A percentile compares a stretch with the other conserved stretches of the same genome.
Evolutionary conservation across 1,139 yeast species (phyloP).

Genomic region (Saccharomyces pastorianus): DNA sequence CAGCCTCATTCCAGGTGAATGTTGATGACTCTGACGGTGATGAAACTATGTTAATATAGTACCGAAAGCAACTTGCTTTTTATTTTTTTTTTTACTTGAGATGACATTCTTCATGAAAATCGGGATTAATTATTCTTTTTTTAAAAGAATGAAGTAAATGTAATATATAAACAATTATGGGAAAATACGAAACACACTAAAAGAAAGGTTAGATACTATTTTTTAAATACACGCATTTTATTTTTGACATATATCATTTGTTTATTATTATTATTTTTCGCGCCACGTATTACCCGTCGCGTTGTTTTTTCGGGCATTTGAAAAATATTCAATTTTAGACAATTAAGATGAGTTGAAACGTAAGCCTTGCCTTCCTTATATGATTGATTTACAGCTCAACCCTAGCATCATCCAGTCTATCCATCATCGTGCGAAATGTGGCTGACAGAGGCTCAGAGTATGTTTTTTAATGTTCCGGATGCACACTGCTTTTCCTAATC

Average conservation of each 20-base stretch:
- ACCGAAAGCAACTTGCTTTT: neutral
- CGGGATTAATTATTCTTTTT: neutral
- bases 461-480: slow-evolving; percentile 27
- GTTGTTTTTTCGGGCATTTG: neutral
- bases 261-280: neutral
- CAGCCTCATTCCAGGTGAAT: slow-evolving; percentile 1
- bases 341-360: neutral
- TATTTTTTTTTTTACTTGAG: neutral
- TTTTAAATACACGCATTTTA: neutral
- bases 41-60: neutral
- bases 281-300: neutral
- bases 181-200: neutral
- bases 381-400: neutral
- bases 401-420: neutral
- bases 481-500: neutral
- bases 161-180: neutral
- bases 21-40: slow-evolving; percentile 3
- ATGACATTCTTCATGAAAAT: neutral
- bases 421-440: slow-evolving; percentile 38
- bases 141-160: neutral
- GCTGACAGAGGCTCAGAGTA: slow-evolving; percentile 75
- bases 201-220: neutral
- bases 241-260: too few species aligned
- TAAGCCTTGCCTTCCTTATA: neutral
- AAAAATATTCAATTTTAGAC: neutral